Evolutionary conservation across 2,329 filamentous ascomycete species (phyloP).

Genomic region (Hypoxylon sp.): DNA sequence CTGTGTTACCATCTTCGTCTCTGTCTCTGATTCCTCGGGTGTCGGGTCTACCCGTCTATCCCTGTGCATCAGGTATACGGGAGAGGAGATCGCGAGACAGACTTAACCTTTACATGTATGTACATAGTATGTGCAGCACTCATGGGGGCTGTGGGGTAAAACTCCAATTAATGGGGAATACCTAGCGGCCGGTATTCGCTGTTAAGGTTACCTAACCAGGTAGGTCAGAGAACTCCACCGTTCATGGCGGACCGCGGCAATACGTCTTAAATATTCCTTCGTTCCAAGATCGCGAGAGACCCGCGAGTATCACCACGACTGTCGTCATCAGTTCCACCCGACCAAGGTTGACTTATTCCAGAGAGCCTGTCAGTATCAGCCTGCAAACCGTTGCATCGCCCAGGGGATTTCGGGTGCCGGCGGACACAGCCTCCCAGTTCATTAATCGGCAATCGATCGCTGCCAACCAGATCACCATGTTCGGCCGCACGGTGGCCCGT

Average conservation of each 20-base stretch:
- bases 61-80: neutral
- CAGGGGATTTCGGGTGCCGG: constrained; percentile 9
- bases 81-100: neutral
- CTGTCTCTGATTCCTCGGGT: neutral
- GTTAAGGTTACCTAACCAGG: neutral
- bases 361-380: constrained; percentile 1
- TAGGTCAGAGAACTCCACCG: constrained; percentile 7
- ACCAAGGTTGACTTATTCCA: neutral
- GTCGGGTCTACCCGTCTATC: neutral
- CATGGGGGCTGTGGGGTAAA: constrained; percentile 31
- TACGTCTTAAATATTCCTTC: neutral
- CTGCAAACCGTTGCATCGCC: constrained; percentile 9
- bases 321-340: neutral
- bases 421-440: constrained; percentile 7
- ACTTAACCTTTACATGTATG: too few relatives aligned
- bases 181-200: constrained; percentile 37
- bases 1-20: neutral
- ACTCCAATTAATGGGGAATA: constrained; percentile 26
- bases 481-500: constrained; percentile 33
- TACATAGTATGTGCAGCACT: too few relatives aligned
- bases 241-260: constrained; percentile 15
- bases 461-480: constrained; percentile 34
- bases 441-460: constrained; percentile 15
- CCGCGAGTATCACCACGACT: neutral
- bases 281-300: neutral